A percentile compares a stretch with the other conserved stretches of the same genome.
Conservation (phyloP, 2,329 filamentous ascomycete genomes). For the Acrocalymma vagum region DNA sequence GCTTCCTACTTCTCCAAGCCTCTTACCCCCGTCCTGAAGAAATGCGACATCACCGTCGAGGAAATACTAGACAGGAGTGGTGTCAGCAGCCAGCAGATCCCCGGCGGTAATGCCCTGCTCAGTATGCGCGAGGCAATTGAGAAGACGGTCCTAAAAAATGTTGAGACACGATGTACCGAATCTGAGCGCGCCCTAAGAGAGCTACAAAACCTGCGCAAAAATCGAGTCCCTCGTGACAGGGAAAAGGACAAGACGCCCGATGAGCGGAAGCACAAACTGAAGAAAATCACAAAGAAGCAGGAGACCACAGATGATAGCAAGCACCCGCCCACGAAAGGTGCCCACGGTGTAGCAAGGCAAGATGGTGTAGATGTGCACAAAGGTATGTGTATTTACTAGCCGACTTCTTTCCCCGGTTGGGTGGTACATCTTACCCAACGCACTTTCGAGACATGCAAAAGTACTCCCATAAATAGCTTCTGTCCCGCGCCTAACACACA, state of each 20-base stretch:
- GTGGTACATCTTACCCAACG: slow-evolving; percentile 1
- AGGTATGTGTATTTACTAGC: slow-evolving; percentile 51
- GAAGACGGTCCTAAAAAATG: slow-evolving; percentile 54
- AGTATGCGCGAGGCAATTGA: slow-evolving; percentile 73
- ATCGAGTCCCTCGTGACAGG: slow-evolving; percentile 62
- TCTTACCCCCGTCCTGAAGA: slow-evolving; percentile 63
- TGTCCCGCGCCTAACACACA: too few species aligned
- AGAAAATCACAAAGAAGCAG: slow-evolving; percentile 80
- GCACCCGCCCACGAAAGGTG: slow-evolving; percentile 67
- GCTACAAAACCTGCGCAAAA: slow-evolving; percentile 71
- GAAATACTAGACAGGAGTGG: slow-evolving; percentile 72
- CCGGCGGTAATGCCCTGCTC: slow-evolving; percentile 70
- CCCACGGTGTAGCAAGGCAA: slow-evolving; percentile 70
- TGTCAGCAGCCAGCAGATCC: slow-evolving; percentile 59
- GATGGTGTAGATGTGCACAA: slow-evolving; percentile 69
- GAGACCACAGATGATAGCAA: slow-evolving; percentile 73
- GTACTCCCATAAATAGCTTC: too few species aligned
- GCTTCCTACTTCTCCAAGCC: slow-evolving; percentile 72
- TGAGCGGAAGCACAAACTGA: slow-evolving; percentile 56
- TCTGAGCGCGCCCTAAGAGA: slow-evolving; percentile 79
- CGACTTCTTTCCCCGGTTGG: slow-evolving; percentile 2
- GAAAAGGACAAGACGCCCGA: slow-evolving; percentile 59
- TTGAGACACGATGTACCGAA: slow-evolving; percentile 64
- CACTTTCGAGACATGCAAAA: too few species aligned
- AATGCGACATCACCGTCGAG: slow-evolving; percentile 69